Percentiles rank a stretch among this genome's conserved stretches.
Conservation (phyloP, 139 green algal species). For the Volvox reticuliferus region DNA sequence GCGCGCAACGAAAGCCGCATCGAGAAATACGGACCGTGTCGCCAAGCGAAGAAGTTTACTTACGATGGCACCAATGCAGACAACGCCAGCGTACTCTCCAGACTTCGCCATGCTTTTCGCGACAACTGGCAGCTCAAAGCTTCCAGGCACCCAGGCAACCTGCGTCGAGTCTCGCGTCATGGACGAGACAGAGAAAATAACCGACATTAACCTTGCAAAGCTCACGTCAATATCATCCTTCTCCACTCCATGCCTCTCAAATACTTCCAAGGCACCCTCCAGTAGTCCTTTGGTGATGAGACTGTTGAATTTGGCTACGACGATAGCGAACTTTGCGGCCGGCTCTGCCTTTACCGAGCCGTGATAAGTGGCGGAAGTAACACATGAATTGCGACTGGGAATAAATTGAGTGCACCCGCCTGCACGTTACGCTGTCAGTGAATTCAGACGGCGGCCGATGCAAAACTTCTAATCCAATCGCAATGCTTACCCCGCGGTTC, state of each 20-base stretch:
- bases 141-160: constrained; percentile 95
- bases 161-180: constrained; percentile 47
- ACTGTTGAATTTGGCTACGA: constrained; percentile 96
- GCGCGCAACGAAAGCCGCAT: not conserved
- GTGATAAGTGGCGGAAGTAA: constrained; percentile 33
- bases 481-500: not conserved
- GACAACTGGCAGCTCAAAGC: constrained; percentile 96
- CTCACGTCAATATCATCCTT: constrained; percentile 81
- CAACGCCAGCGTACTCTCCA: constrained; percentile 89
- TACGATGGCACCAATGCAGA: constrained; percentile 95
- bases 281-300: constrained; percentile 95
- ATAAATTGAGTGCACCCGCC: not conserved
- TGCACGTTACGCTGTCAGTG: not conserved
- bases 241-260: constrained; percentile 80
- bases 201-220: no score
- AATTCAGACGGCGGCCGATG: not conserved
- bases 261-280: constrained; percentile 82
- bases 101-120: constrained; percentile 92
- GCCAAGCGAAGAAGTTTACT: constrained; percentile 31
- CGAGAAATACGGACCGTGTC: not conserved
- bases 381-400: not conserved
- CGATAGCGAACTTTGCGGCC: constrained; percentile 71
- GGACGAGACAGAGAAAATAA: not conserved
- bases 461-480: not conserved
- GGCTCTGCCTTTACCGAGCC: constrained; percentile 54